Base-by-base conservation (phyloP, 768 basidiomycete genomes). In the Candolleomyces eurysporus region DNA sequence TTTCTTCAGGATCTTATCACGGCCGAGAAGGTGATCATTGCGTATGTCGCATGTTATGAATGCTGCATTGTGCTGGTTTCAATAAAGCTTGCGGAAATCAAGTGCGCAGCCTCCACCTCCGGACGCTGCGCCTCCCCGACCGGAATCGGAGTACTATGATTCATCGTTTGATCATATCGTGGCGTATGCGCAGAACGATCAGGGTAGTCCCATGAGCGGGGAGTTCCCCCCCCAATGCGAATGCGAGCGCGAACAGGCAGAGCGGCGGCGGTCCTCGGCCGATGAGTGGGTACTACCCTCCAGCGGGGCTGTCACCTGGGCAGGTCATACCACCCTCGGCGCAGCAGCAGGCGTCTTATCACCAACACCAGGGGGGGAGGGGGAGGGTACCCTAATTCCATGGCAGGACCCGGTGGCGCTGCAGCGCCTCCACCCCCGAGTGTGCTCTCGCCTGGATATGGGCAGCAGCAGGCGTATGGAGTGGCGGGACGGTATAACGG, bases 1-100 rank as follows among this genome's bases (percentile, higher is more conserved):
- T 85, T 88, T 0, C 77, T 97, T 8, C 94, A 97, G 70, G 94
- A 95, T 68, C 80, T 96, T 64, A 98, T 98, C 60, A 89, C 86
- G 2, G 84, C 91, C 0, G 94, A 97, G 75, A 98, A 98, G 76
- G 87, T 96, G 8, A 78, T 96, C 32, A 75, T 80, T 52, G 83
- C 90, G 92, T 94, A 54, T 30, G 71, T 72, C n/a, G 40, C 36
- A 16, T 19, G 32, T 42, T 14, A 49, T 48, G 16, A 39, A 54
- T 13, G 31, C n/a, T n/a, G 50, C n/a, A n/a, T 36, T 46, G n/a
- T 10, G 50, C 31, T 50, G 5, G 59, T 11, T 42, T 26, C 14
- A 19, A 61, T 32, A 45, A 53, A 91, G 88, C 39, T 64, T 91
- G 46, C 88, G 88, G 67, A 87, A 80, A 64, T n/a, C n/a, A n/a